Evolutionary conservation across 345 rosid genomes (phyloP), one percentile per base, ranked within the genome.

Genomic region (Geranium rotundifolium): DNA sequence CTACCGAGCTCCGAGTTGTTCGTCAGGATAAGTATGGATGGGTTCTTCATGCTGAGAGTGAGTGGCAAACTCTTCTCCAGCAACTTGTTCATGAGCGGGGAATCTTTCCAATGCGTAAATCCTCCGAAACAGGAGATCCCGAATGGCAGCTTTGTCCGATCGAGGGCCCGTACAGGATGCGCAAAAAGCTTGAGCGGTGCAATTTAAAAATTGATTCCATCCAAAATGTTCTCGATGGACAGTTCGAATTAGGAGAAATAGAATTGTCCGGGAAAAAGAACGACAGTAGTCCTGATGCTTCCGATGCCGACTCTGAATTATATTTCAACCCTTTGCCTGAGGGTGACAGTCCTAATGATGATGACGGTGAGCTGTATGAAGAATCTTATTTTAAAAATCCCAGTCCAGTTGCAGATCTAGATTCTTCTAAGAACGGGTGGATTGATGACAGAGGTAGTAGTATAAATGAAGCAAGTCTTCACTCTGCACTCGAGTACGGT

Each of bases 71-170:
- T 20, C 95, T 86, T 76, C 90, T 95, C 63, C 97, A 86, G 74
- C 96, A 95, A 76, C 91, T 95, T 77, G 88, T 95, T 57, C 99
- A 95, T 65, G 96, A 95, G 74, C 84, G 99, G 17, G 99, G 99
- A 61, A 84, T 90, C 76, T 85, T 95, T 65, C 96, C 99, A 34
- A 75, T 90, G 86, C 81, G 74, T 57, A 88, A 78, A 73, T 71
- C 87, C 66, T 69, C 76, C 70, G 70, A 62, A 41, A 66, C 70
- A 69, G 89, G 79, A 71, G 88, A 90, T 76, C 85, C 87, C 50
- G 87, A 90, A 64, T 95, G 99, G 99, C 97, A 88, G 84, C 99
- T 95, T 75, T 95, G 99, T 80, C 92, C 95, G 27, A 90, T 95
- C 68, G 97, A 95, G 85, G 97, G 99, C 67, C 97, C 99, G 17